Conservation (phyloP, 345 rosid species). For the Pistacia atlantica region DNA sequence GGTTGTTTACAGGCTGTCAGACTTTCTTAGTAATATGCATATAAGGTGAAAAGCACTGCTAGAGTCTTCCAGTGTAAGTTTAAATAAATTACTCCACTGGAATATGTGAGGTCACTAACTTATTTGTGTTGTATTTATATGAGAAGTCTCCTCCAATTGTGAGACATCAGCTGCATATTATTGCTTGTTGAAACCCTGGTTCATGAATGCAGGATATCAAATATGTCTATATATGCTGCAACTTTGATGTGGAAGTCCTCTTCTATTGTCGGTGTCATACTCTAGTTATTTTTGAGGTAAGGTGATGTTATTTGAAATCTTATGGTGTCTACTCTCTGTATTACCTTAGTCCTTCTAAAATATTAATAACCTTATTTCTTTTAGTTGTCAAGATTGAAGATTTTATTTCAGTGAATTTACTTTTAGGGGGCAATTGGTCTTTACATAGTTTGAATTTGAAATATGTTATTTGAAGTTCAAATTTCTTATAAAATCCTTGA, state of each 20-base stretch:
- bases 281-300: conserved; percentile 13
- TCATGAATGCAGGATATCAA: conserved; percentile 27
- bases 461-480: background rate
- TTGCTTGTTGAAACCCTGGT: background rate
- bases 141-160: no score
- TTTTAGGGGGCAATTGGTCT: background rate
- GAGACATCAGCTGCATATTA: background rate
- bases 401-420: background rate
- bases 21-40: conserved; percentile 56
- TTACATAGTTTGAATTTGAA: no score
- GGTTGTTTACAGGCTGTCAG: conserved; percentile 62
- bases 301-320: background rate
- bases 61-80: conserved; percentile 21
- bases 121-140: no score
- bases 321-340: background rate
- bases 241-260: conserved; percentile 24
- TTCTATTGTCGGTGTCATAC: conserved; percentile 14
- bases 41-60: conserved; percentile 29
- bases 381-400: background rate
- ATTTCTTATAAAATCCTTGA: background rate
- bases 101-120: background rate
- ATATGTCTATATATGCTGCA: conserved; percentile 25
- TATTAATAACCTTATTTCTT: background rate
- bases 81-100: background rate
- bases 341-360: background rate